Percentiles rank a stretch among this genome's conserved stretches.
Evolutionary conservation across 1,284 basidiomycete genomes (phyloP).

Genomic region (Gomphus bonarii): DNA sequence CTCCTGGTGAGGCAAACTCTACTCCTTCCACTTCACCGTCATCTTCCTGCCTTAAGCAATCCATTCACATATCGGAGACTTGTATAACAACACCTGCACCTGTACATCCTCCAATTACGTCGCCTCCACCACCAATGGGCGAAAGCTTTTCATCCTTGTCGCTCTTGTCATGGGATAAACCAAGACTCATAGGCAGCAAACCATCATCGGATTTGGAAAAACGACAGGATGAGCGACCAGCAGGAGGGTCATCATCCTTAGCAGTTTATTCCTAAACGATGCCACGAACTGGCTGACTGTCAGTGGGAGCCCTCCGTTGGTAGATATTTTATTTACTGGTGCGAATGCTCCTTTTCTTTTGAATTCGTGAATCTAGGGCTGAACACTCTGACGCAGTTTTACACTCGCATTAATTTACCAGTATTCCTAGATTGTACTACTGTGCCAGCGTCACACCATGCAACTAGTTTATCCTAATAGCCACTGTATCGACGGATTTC

Average conservation of each 20-base stretch:
- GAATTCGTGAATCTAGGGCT: neutral
- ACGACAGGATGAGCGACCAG: neutral
- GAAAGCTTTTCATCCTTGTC: neutral
- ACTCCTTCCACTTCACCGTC: neutral
- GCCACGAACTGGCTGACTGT: neutral
- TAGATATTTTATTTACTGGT: neutral
- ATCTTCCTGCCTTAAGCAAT: neutral
- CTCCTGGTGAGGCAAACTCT: neutral
- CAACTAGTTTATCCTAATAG: neutral
- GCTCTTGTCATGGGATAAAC: neutral
- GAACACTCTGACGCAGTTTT: neutral
- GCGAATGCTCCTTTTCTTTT: neutral
- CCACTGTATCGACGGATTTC: neutral
- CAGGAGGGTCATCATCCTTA: neutral
- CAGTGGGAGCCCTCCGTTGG: neutral
- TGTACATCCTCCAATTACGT: neutral
- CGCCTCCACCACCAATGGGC: neutral
- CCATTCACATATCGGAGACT: neutral
- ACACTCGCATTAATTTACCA: neutral
- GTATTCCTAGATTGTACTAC: neutral
- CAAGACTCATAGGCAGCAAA: neutral
- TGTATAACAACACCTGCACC: neutral
- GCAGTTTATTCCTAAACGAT: neutral
- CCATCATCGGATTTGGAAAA: neutral
- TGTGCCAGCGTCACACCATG: neutral